Evolutionary conservation across 2,329 filamentous ascomycete genomes (phyloP), one percentile per base, ranked within the genome.

Genomic region (Clonostachys sp.): DNA sequence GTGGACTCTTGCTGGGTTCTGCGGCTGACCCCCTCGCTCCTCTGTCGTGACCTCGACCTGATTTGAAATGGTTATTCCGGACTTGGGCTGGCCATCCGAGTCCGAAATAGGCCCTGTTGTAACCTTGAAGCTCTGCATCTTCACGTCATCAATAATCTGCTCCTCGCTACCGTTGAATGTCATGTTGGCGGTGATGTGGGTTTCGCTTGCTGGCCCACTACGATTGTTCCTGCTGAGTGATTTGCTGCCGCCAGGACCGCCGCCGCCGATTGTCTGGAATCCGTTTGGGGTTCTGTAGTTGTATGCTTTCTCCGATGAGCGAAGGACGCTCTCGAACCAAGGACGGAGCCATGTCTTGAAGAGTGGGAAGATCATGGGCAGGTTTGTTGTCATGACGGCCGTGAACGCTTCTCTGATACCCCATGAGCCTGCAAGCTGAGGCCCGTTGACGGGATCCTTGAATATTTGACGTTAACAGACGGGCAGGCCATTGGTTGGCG

Each of bases 341-440:
- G 24, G 45, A 16, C 34, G 40, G 18, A 73, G 57, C 63, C 67
- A 70, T 41, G 50, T 54, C 51, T 69, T 68, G 46, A 76, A 48
- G 2, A 75, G 59, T 8, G 74, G 70, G 58, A 74, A 74, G 46
- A 75, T 61, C 61, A 73, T 66, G 5, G 66, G 69, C 3, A 72
- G 57, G 53, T 73, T 73, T 8, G 69, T 72, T 1, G 66, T 71
- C 42, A 71, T 57, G 35, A 71, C 61, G 5, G 71, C 70, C 20
- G 72, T 65, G 43, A 74, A 74, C 6, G 68, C 67, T 42, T 74
- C 71, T 10, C 70, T 64, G 7, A 67, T 62, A 6, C 65, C 69
- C 70, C 69, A 74, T 3, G 63, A 64, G 4, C 67, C 69, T 7
- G 70, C 67, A 5, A 69, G 58, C 20, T 66, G 61, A 2, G 69